Evolutionary conservation across 306 rosid genomes (phyloP), one percentile per base, ranked within the genome.

Genomic region (Vachellia pachyceras): DNA sequence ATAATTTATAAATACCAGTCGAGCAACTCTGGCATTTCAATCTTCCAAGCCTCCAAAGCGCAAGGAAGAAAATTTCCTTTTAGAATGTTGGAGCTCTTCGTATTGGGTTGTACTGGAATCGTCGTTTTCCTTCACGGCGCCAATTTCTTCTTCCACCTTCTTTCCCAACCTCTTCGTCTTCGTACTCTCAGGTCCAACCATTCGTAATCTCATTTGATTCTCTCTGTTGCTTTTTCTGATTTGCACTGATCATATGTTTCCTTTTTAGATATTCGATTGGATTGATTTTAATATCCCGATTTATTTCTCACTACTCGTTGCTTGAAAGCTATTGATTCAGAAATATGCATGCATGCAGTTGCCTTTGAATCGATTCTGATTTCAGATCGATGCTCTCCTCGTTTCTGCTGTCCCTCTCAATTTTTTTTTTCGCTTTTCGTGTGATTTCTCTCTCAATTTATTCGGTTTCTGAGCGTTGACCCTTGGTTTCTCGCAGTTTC

Each of bases 401-500:
- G 68, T 12, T 25, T 29, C 68, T 12, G 3, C 3, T 29, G 15
- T 29, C 33, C 40, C 37, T 61, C 68, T 61, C 39, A 25, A 61
- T 61, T 29, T 61, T 11, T 61, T 25, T n/a, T n/a, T n/a, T n/a
- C 13, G 37, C 3, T 61, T 61, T 29, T 61, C 6, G 36, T 5
- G 68, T 11, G 18, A 29, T 66, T 39, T 18, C 37, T 66, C 3
- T 37, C 20, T 55, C 61, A 20, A 55, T 7, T 20, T 55, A 18
- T 55, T 20, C 20, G 23, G 5, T 20, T 9, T 55, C 33, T 55
- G 63, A 55, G 25, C 63, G 18, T 23, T 60, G 14, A 42, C 4
- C 17, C 3, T 20, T 10, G 55, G 40, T 63, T 73, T 58, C 47
- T 83, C 58, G 52, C 89, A 85, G 91, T 77, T 88, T 88, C 78